These are phyloP conservation scores for Erodium texanum DNA, from an alignment of 441 rosid genomes.

Conservation along the genomic window DNA sequence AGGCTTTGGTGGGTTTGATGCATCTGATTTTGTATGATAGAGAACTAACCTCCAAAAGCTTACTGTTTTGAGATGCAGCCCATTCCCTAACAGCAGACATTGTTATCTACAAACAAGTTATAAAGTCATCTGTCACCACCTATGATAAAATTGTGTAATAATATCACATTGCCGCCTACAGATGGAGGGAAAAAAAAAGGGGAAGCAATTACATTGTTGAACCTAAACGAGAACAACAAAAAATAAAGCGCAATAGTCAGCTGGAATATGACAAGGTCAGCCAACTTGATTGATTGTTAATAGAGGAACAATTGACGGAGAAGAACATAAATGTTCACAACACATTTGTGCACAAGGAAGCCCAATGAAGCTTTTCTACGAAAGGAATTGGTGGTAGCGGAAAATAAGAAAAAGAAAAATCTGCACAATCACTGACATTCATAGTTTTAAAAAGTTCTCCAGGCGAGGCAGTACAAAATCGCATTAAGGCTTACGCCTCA, in stretches of 20 bases:
- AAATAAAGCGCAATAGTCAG: not conserved
- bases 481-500: no score
- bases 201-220: not conserved
- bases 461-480: no score
- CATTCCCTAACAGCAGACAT: slow-evolving; percentile 98
- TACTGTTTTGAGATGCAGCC: slow-evolving; percentile 83
- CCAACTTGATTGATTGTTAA: not conserved
- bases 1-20: not conserved
- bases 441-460: no score
- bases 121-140: slow-evolving; percentile 11
- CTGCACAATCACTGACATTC: not conserved
- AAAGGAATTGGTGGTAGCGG: not conserved
- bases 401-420: not conserved
- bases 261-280: not conserved
- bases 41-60: slow-evolving; percentile 60
- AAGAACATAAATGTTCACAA: not conserved
- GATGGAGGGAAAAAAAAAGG: not conserved
- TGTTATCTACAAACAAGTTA: slow-evolving; percentile 53
- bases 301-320: not conserved
- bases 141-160: not conserved
- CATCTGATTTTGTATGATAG: not conserved
- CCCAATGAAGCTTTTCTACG: not conserved
- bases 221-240: not conserved
- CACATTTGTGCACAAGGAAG: not conserved
- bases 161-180: not conserved